These are phyloP conservation scores for Dalechampia spathulata DNA, from an alignment of 441 rosid species.

Conservation along the genomic window DNA sequence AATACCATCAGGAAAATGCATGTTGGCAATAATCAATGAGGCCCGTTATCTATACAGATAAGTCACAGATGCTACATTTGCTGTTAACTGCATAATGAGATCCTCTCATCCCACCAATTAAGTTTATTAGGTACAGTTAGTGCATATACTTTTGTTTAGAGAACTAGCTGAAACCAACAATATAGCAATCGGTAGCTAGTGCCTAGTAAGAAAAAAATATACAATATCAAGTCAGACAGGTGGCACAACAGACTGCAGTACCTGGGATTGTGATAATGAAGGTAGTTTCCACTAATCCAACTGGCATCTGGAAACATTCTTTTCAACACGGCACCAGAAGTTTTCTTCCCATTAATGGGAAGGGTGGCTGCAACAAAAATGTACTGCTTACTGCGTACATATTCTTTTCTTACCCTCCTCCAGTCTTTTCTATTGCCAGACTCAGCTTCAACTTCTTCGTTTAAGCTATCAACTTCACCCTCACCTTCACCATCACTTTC, in stretches of 20 bases:
- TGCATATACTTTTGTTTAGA: neutral
- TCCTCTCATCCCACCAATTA: neutral
- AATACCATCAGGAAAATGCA: slow-evolving; percentile 5
- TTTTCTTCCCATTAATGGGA: slow-evolving; percentile 84
- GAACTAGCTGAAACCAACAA: neutral
- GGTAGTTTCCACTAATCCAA: slow-evolving; percentile 89
- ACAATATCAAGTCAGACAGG: neutral
- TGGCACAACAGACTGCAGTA: slow-evolving; percentile 14
- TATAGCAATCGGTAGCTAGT: neutral
- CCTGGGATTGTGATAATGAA: slow-evolving; percentile 95
- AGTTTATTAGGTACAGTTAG: neutral
- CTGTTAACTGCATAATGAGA: neutral
- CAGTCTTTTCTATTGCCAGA: slow-evolving; percentile 43
- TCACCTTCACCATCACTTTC: slow-evolving; percentile 28
- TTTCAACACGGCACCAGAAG: slow-evolving; percentile 84
- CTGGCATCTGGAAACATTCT: slow-evolving; percentile 79
- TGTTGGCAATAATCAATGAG: neutral
- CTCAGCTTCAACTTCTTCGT: slow-evolving; percentile 24
- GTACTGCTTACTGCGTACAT: slow-evolving; percentile 82
- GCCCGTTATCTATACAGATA: neutral
- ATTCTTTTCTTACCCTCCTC: slow-evolving; percentile 69
- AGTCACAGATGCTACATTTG: neutral
- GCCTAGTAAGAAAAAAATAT: neutral
- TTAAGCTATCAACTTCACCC: slow-evolving; percentile 19
- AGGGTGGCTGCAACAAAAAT: slow-evolving; percentile 94